Conservation (phyloP, 306 rosid species). For the Rubus idaeus region DNA sequence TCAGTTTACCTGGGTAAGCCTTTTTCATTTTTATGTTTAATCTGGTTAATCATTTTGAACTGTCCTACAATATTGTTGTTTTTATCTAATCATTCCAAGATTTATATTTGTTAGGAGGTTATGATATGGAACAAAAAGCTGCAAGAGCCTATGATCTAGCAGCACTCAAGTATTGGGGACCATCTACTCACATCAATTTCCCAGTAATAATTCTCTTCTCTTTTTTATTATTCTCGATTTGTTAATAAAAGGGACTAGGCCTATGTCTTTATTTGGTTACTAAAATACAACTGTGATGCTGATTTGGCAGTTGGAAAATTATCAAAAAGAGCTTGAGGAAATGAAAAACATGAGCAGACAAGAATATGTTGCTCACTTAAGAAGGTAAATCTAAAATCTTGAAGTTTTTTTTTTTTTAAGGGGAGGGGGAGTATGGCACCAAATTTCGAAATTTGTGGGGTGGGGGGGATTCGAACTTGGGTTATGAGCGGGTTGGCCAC, state of each 20-base stretch:
- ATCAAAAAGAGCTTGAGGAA: conserved; percentile 71
- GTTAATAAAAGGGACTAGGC: not conserved
- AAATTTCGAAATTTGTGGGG: no score
- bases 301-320: conserved; percentile 60
- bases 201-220: conserved; percentile 47
- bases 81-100: conserved; percentile 39
- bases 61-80: not conserved
- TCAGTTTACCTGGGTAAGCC: conserved; percentile 87
- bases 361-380: conserved; percentile 84
- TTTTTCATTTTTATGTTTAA: conserved; percentile 8
- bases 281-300: conserved; percentile 21
- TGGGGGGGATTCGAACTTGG: no score
- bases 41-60: conserved; percentile 10
- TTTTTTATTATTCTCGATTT: not conserved
- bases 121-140: conserved; percentile 96
- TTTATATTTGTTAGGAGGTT: conserved; percentile 67
- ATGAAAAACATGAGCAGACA: conserved; percentile 87
- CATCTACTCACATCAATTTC: conserved; percentile 89
- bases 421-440: no score
- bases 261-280: not conserved
- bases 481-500: no score
- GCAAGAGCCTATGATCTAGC: conserved; percentile 95
- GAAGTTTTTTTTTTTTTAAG: no score
- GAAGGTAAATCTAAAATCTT: conserved; percentile 51
- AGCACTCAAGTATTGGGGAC: conserved; percentile 97